Evolutionary conservation across 768 basidiomycete genomes (phyloP), one percentile per base, ranked within the genome.

Genomic region (Porphyrellus cyaneotinctus): DNA sequence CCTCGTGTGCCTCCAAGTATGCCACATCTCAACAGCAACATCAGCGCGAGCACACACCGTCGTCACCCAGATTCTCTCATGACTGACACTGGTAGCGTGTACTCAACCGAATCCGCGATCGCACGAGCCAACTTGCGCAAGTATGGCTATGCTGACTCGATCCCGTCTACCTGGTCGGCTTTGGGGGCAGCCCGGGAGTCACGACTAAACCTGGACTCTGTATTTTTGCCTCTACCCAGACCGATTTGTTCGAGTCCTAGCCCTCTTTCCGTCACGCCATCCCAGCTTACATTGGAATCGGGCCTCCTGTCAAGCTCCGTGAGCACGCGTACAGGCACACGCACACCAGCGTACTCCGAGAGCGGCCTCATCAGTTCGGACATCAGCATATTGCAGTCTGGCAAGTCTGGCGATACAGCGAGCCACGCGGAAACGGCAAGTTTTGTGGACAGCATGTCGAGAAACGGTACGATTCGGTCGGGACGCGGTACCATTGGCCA

Each of bases 161-260:
- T 64, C 24, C 58, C 62, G 23, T 65, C 64, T 0, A 64, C n/a
- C n/a, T 65, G 64, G 62, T 55, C 61, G 2, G 56, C 64, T 18
- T 18, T 64, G 12, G 51, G 50, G 12, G 37, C 43, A 12, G 43
- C 20, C 13, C 41, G 58, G 14, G 58, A 54, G 23, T 58, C 61
- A 33, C 60, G 63, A 33, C 42, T 61, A 12, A 54, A 65, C 22
- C 53, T 54, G 18, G 54, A 22, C 2, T 53, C 20, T 6, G 8
- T 31, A 28, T 49, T 28, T 26, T 24, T 46, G 18, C 55, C 57
- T 35, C 46, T 48, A 14, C 54, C 58, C 1, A 10, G 23, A 8
- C 54, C 49, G 15, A 48, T 43, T 4, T 41, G 41, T 32, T 20
- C 47, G 7, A 43, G 51, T 8, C 22, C 26, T 8, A 20, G 38